These are phyloP conservation scores for Balakata baccata DNA, from an alignment of 345 rosid genomes.

Conservation along the genomic window DNA sequence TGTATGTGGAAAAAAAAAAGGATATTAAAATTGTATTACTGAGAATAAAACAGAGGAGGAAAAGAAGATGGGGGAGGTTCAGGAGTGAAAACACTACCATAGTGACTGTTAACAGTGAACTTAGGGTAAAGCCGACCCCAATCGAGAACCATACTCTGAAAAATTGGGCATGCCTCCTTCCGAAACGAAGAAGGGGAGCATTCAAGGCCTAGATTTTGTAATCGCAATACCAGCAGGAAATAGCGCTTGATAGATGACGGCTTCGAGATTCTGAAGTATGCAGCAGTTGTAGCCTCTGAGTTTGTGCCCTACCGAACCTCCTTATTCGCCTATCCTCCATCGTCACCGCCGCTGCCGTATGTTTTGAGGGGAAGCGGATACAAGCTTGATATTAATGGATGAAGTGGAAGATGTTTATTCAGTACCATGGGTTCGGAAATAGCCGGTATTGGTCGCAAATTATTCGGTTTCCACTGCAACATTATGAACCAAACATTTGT, in stretches of 20 bases:
- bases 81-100: constrained; percentile 15
- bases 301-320: constrained; percentile 33
- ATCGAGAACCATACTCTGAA: constrained; percentile 70
- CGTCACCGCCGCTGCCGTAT: not conserved
- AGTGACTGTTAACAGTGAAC: constrained; percentile 51
- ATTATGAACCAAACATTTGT: too few relatives aligned
- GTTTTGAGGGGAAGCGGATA: too few relatives aligned
- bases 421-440: too few relatives aligned
- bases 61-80: not conserved
- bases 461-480: too few relatives aligned
- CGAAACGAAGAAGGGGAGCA: constrained; percentile 51
- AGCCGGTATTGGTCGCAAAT: too few relatives aligned
- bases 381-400: constrained; percentile 8
- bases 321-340: constrained; percentile 33
- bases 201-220: constrained; percentile 47
- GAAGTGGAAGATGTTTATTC: too few relatives aligned
- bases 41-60: not conserved
- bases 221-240: constrained; percentile 55
- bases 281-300: constrained; percentile 8
- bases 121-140: constrained; percentile 67
- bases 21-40: not conserved
- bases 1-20: constrained; percentile 14
- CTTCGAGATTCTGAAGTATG: not conserved
- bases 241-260: constrained; percentile 14
- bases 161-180: constrained; percentile 48